phyloP scores from a whole-genome alignment of 805 yeast species.

The Wickerhamomyces bovis region DNA sequence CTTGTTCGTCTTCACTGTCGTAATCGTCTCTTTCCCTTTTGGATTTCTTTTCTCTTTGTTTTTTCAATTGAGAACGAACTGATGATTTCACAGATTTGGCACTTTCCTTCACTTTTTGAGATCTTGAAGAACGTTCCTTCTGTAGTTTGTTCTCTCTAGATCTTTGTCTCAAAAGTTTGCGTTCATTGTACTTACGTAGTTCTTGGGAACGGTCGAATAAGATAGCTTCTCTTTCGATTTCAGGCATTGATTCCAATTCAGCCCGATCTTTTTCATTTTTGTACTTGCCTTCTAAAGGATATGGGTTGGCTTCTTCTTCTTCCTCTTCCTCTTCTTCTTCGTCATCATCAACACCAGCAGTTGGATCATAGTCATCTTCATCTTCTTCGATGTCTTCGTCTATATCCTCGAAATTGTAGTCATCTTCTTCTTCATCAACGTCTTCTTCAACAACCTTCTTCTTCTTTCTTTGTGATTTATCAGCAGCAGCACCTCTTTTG shows the following conservation, averaged over 20 bases:
- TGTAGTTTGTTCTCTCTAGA: conserved; percentile 48
- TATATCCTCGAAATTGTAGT: conserved; percentile 23
- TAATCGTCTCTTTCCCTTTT: conserved; percentile 25
- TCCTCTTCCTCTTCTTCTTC: conserved; percentile 34
- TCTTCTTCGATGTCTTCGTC: conserved; percentile 28
- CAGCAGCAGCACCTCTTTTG: conserved; percentile 22
- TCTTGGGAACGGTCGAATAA: conserved; percentile 91
- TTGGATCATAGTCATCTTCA: conserved; percentile 35
- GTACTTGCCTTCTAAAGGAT: conserved; percentile 90
- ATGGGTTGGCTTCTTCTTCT: conserved; percentile 56
- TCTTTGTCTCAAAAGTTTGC: conserved; percentile 77
- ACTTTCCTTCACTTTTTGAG: conserved; percentile 23
- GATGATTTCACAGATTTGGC: conserved; percentile 36
- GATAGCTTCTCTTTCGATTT: conserved; percentile 85
- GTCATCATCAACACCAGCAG: conserved; percentile 35
- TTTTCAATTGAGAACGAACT: conserved; percentile 66
- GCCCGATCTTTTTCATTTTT: conserved; percentile 75
- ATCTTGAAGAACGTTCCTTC: conserved; percentile 31
- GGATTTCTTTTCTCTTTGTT: conserved; percentile 63
- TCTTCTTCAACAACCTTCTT: conserved; percentile 19
- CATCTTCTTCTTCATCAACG: conserved; percentile 12
- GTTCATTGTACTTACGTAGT: conserved; percentile 82
- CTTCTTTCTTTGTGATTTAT: conserved; percentile 20
- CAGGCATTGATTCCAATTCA: conserved; percentile 65
- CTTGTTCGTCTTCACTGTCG: conserved; percentile 41